Evolutionary conservation across 2,329 filamentous ascomycete species (phyloP), one percentile per base, ranked within the genome.

Genomic region (Fusarium phyllophilum): DNA sequence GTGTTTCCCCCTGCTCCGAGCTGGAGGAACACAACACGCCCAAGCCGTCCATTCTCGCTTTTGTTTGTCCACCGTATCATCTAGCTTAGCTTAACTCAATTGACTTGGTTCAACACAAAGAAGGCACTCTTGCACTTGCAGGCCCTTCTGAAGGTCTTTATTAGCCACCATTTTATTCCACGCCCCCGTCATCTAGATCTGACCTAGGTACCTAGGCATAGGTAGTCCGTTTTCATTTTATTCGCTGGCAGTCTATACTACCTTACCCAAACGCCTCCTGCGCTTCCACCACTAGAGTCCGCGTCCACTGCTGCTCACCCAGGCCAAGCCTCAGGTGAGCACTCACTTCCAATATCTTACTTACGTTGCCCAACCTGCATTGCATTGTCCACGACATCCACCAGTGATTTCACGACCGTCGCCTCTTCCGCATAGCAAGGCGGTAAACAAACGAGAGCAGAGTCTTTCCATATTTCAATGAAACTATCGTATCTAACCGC

Each of bases 241-340:
- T 71, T 58, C 38, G 58, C 45, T 64, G 59, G 62, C 13, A 48
- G 20, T 48, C 45, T 29, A 48, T 46, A 22, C 45, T 48, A 59
- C 67, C 68, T 59, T 64, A 62, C 71, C 63, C 57, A 65, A 63
- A 74, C 71, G 71, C 71, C 71, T 74, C 71, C 51, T 72, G 72
- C 71, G 54, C 55, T 71, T 59, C 42, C 41, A 58, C 71, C 29
- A 70, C 46, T 67, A 54, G 45, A 54, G 56, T 54, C 64, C 49
- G 52, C 42, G 55, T 42, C 39, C 70, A 46, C 49, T 45, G 38
- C 38, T 39, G 39, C 31, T 44, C 41, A 55, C 34, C 42, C 48
- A 54, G 52, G 62, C 42, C 66, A 52, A 63, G 60, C 63, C 60
- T 64, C 63, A n/a, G 42, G 33, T 70, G 24, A 54, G 55, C 59